Evolutionary conservation across 768 basidiomycete genomes (phyloP).

Genomic region (Collybia sordida): DNA sequence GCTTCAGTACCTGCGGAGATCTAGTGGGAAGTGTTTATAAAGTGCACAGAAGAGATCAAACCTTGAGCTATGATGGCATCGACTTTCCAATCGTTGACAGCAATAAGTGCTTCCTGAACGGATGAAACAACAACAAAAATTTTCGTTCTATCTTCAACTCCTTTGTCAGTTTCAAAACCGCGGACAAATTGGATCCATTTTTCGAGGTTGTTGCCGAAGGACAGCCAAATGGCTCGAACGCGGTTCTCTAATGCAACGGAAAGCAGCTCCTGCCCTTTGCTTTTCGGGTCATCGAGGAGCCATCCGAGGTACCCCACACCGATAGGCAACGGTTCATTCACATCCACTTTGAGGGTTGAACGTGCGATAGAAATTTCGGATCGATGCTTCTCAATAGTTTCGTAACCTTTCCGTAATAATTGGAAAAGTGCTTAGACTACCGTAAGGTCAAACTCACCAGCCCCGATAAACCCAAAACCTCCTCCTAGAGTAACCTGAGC

Average conservation of each 20-base stretch:
- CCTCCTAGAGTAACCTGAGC: conserved; percentile 66
- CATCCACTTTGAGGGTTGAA: conserved; percentile 31
- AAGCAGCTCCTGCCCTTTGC: conserved; percentile 41
- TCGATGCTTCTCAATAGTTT: conserved; percentile 40
- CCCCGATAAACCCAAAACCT: conserved; percentile 74
- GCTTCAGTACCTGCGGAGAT: conserved; percentile 64
- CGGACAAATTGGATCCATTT: conserved; percentile 65
- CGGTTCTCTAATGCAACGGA: conserved; percentile 49
- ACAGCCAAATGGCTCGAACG: conserved; percentile 72
- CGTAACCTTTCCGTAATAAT: conserved; percentile 41
- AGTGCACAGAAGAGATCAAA: conserved; percentile 20
- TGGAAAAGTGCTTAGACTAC: conserved; percentile 2
- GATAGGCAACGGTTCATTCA: conserved; percentile 46
- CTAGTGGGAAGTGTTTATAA: conserved; percentile 5
- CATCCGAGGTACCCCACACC: conserved; percentile 79
- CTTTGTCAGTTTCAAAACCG: conserved; percentile 44
- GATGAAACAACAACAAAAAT: conserved; percentile 69
- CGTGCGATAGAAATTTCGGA: conserved; percentile 57
- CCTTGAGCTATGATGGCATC: conserved; percentile 84
- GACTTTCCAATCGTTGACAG: conserved; percentile 63
- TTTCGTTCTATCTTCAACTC: conserved; percentile 32
- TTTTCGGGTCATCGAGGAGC: conserved; percentile 56
- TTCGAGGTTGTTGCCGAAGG: conserved; percentile 60
- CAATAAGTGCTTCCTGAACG: conserved; percentile 56
- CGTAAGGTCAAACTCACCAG: conserved; percentile 38